These are phyloP conservation scores for Adansonia gregorii DNA, from an alignment of 441 rosid species.

Conservation along the genomic window DNA sequence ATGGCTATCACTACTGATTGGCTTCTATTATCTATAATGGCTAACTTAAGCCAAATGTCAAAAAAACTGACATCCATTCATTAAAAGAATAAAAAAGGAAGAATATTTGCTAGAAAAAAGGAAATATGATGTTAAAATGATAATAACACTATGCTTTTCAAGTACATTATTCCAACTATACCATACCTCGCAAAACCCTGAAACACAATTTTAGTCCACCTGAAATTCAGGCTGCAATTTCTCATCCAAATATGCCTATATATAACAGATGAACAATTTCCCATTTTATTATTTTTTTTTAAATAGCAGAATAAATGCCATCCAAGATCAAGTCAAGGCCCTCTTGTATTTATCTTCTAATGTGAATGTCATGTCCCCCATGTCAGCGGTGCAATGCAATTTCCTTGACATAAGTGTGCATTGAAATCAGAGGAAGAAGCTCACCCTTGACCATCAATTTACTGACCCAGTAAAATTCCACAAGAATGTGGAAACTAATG, in stretches of 20 bases:
- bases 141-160: background rate
- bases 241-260: background rate
- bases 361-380: slow-evolving; percentile 5
- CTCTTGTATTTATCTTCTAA: background rate
- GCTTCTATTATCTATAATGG: slow-evolving; percentile 12
- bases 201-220: background rate
- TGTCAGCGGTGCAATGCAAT: slow-evolving; percentile 22
- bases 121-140: slow-evolving; percentile 3
- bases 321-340: background rate
- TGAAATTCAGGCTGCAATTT: background rate
- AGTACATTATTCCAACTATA: background rate
- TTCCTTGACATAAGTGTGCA: slow-evolving; percentile 18
- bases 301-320: background rate
- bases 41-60: background rate
- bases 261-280: background rate
- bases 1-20: slow-evolving; percentile 21
- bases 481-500: background rate
- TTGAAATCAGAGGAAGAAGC: background rate
- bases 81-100: background rate
- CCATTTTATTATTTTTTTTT: background rate
- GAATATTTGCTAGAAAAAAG: slow-evolving; percentile 11
- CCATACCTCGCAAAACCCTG: slow-evolving; percentile 7
- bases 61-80: slow-evolving; percentile 2
- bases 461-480: slow-evolving; percentile 1
- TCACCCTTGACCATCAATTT: background rate